Evolutionary conservation across 1,284 basidiomycete species (phyloP).

Genomic region (Cryptococcus maquisensis): DNA sequence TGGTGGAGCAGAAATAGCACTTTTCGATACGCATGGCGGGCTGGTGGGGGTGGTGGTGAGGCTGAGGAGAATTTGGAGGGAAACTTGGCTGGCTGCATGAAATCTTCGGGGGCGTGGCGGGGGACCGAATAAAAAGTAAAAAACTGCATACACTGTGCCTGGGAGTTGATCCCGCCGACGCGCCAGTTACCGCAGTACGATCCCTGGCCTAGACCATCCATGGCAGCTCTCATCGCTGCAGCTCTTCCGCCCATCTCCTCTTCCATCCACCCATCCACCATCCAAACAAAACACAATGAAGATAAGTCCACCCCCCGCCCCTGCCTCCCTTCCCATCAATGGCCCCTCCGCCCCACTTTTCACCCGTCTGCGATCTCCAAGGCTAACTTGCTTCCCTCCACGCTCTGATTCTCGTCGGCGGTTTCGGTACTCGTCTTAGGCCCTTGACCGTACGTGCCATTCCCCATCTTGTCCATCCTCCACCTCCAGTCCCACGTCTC

Average conservation of each 20-base stretch:
- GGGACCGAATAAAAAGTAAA: too few species aligned
- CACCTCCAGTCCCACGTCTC: not conserved
- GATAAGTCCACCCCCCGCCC: slow-evolving; percentile 29
- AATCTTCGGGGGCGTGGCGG: not conserved
- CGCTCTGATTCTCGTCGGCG: slow-evolving; percentile 52
- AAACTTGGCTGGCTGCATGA: not conserved
- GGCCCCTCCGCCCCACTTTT: not conserved
- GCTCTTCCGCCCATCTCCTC: not conserved
- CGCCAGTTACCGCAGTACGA: not conserved
- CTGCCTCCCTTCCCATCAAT: not conserved
- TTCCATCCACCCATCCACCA: not conserved
- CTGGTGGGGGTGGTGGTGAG: slow-evolving; percentile 1
- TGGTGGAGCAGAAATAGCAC: slow-evolving; percentile 89
- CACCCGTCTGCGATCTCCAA: not conserved
- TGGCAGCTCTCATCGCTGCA: not conserved
- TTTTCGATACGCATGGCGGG: slow-evolving; percentile 73
- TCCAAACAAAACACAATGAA: slow-evolving; percentile 31
- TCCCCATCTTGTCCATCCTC: not conserved
- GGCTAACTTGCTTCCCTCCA: slow-evolving; percentile 27
- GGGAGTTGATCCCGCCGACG: not conserved
- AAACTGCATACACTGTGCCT: too few species aligned
- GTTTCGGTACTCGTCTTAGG: slow-evolving; percentile 55
- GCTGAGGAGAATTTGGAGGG: not conserved
- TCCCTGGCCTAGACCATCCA: not conserved
- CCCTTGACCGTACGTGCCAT: slow-evolving; percentile 51